Evolutionary conservation across 257 asterid species (phyloP).

Genomic region (Solanum pinnatisectum): DNA sequence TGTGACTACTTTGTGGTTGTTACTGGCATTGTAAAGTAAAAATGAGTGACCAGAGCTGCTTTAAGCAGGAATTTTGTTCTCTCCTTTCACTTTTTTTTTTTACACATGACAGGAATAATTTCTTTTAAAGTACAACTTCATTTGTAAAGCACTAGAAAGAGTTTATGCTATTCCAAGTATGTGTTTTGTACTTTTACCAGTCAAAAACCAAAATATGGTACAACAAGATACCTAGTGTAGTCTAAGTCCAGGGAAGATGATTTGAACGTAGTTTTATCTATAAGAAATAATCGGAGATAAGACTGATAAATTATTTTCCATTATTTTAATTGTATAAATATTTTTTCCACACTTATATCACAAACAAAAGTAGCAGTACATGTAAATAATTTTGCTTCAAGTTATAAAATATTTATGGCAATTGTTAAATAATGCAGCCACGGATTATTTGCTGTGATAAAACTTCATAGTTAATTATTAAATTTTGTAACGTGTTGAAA

Average conservation of each 20-base stretch:
- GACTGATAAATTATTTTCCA: neutral
- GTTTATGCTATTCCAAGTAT: neutral
- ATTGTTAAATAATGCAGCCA: too few species aligned
- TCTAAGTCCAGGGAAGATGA: fast-evolving
- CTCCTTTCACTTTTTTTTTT: neutral
- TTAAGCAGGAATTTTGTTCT: neutral
- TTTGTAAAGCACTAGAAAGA: neutral
- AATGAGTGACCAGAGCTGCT: neutral
- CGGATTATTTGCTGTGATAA: too few species aligned
- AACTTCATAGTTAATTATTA: too few species aligned
- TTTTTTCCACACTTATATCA: neutral
- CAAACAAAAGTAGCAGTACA: neutral
- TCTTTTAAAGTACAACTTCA: neutral
- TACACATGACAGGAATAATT: neutral
- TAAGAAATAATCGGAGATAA: neutral
- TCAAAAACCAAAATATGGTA: neutral
- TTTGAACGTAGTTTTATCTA: neutral
- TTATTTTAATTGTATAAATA: too few species aligned
- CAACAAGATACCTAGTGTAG: neutral
- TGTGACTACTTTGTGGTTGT: neutral
- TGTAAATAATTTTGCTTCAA: too few species aligned
- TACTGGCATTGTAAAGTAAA: neutral
- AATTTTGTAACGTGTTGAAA: too few species aligned
- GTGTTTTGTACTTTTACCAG: neutral
- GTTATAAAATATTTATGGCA: too few species aligned